Evolutionary conservation across 106 monocot genomes (phyloP).

Genomic region (Dendrobium catenatum): DNA sequence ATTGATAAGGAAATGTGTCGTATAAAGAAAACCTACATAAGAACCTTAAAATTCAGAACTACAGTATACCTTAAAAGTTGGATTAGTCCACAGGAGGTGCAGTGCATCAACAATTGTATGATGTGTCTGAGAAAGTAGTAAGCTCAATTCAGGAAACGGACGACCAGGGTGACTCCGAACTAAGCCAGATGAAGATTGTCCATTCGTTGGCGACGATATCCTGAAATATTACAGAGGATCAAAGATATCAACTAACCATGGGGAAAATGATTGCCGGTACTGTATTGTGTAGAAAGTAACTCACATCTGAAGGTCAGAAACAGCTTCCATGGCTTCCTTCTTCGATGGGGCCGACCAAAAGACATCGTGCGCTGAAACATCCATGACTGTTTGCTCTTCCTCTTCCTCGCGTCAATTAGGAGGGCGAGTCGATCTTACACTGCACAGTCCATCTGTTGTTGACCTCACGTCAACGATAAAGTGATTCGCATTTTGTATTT

Average conservation of each 20-base stretch:
- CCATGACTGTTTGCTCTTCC: neutral
- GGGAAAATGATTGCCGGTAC: neutral
- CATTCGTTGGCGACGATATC: neutral
- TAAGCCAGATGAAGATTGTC: neutral
- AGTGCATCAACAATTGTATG: slow-evolving; percentile 5
- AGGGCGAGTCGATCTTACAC: neutral
- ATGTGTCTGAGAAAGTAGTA: neutral
- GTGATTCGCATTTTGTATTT: too few relatives aligned
- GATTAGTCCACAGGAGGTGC: neutral
- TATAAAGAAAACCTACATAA: neutral
- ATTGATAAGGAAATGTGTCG: neutral
- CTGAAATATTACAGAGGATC: neutral
- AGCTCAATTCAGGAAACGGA: neutral
- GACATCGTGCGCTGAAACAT: neutral
- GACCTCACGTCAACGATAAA: too few relatives aligned
- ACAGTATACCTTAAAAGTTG: slow-evolving; percentile 1
- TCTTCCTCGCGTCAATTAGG: neutral
- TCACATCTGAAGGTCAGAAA: slow-evolving; percentile 45
- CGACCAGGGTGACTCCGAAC: neutral
- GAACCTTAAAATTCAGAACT: neutral
- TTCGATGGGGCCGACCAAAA: slow-evolving; percentile 34
- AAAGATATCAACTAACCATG: neutral
- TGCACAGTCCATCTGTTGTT: too few relatives aligned
- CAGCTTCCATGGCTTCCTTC: slow-evolving; percentile 45
- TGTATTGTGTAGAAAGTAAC: neutral